Conservation (phyloP, 2,329 filamentous ascomycete genomes). For the Sporothrix curviconia region DNA sequence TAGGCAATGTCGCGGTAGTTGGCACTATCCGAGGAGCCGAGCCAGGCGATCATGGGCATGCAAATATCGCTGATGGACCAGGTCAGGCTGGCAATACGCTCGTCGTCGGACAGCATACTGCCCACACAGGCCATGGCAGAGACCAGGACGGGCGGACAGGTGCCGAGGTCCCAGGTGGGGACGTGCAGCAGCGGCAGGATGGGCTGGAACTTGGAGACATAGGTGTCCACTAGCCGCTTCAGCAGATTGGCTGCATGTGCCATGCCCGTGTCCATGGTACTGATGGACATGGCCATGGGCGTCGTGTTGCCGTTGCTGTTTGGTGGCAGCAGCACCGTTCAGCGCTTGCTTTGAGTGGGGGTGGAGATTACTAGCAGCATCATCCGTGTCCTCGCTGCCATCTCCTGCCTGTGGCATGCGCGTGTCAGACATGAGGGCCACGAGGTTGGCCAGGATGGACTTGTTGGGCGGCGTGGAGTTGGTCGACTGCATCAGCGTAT, state of each 20-base stretch:
- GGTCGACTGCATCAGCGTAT: not conserved
- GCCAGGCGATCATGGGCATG: slow-evolving; percentile 25
- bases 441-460: slow-evolving; percentile 18
- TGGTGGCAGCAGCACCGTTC: no score
- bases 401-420: slow-evolving; percentile 13
- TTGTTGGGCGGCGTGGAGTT: not conserved
- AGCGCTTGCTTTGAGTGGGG: not conserved
- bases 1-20: slow-evolving; percentile 25
- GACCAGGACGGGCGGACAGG: slow-evolving; percentile 22
- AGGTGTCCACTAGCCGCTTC: slow-evolving; percentile 22
- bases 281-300: not conserved
- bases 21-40: slow-evolving; percentile 23
- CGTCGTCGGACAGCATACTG: slow-evolving; percentile 20
- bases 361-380: not conserved
- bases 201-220: slow-evolving; percentile 25
- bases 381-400: not conserved
- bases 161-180: slow-evolving; percentile 24
- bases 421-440: slow-evolving; percentile 23
- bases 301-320: not conserved
- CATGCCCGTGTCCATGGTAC: slow-evolving; percentile 13
- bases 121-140: slow-evolving; percentile 28
- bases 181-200: slow-evolving; percentile 27
- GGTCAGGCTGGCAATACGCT: slow-evolving; percentile 17
- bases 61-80: slow-evolving; percentile 24
- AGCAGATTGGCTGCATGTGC: slow-evolving; percentile 21